Conservation (phyloP, 2,329 filamentous ascomycete species). For the Eutypella sp. region DNA sequence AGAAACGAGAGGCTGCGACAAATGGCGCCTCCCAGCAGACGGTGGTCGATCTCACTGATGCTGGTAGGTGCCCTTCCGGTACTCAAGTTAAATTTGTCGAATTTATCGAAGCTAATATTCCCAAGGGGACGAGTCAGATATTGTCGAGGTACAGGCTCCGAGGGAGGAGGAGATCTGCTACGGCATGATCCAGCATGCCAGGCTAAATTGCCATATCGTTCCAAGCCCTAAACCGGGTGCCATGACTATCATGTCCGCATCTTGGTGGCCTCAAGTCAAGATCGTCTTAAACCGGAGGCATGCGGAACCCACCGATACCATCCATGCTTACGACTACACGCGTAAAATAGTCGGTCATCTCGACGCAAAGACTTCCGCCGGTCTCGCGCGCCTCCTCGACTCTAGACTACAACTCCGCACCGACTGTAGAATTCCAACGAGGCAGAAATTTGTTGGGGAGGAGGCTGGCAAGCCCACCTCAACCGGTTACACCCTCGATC, state of each 20-base stretch:
- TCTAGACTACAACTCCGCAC: constrained; percentile 61
- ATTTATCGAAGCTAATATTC: constrained; percentile 17
- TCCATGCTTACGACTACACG: constrained; percentile 70
- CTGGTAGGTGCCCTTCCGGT: constrained; percentile 40
- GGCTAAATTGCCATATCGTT: constrained; percentile 61
- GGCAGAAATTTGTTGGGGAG: constrained; percentile 61
- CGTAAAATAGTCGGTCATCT: constrained; percentile 71
- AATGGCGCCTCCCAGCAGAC: constrained; percentile 17
- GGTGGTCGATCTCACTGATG: constrained; percentile 53
- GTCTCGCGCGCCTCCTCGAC: constrained; percentile 70
- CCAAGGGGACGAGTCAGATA: constrained; percentile 50
- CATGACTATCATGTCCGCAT: constrained; percentile 51
- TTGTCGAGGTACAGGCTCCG: constrained; percentile 53
- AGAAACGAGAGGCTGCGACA: constrained; percentile 46
- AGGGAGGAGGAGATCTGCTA: constrained; percentile 73
- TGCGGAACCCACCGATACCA: constrained; percentile 51
- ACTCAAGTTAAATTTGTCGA: constrained; percentile 24
- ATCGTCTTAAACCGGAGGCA: constrained; percentile 59
- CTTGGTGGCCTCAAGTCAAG: constrained; percentile 69
- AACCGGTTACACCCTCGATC: constrained; percentile 55
- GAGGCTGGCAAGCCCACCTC: constrained; percentile 58
- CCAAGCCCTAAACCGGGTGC: constrained; percentile 64
- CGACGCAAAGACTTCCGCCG: constrained; percentile 61
- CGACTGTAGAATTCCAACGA: constrained; percentile 64
- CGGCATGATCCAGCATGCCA: constrained; percentile 66